These are phyloP conservation scores for Trichomonas tenax DNA, from an alignment of 208 protist species.

Conservation along the genomic window DNA sequence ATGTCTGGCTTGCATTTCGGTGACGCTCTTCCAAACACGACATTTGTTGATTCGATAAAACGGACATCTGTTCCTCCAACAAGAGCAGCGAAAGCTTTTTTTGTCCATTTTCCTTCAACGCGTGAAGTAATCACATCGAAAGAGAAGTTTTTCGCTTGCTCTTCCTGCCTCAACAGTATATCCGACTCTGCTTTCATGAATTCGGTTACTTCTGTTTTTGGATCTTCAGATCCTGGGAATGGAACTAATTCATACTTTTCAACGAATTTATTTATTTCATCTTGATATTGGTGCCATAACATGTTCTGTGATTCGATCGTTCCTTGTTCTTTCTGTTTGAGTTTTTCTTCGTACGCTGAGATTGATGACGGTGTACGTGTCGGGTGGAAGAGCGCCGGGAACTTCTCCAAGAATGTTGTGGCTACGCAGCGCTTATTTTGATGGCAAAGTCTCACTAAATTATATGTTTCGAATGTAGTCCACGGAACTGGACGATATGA, in stretches of 20 bases:
- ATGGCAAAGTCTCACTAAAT: not conserved
- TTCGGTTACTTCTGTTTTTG: not conserved
- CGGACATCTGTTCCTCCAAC: not conserved
- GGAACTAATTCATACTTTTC: not conserved
- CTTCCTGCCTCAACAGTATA: not conserved
- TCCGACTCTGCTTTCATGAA: not conserved
- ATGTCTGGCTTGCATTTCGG: constrained; percentile 1
- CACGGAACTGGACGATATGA: not conserved
- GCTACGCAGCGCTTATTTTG: not conserved
- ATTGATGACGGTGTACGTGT: not conserved
- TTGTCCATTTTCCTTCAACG: not conserved
- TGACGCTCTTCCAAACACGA: not conserved
- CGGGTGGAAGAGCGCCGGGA: not conserved
- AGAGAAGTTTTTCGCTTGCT: too few species aligned
- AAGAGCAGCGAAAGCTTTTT: not conserved
- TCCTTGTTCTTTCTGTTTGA: not conserved
- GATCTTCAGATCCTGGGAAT: not conserved
- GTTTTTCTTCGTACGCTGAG: not conserved
- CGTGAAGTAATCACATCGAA: not conserved
- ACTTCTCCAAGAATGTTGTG: not conserved
- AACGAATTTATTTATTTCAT: not conserved
- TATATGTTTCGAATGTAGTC: not conserved
- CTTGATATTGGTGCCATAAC: not conserved
- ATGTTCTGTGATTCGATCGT: not conserved
- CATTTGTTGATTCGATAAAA: not conserved